phyloP scores from a whole-genome alignment of 169 alveolate genomes.

The Babesia ovata region DNA sequence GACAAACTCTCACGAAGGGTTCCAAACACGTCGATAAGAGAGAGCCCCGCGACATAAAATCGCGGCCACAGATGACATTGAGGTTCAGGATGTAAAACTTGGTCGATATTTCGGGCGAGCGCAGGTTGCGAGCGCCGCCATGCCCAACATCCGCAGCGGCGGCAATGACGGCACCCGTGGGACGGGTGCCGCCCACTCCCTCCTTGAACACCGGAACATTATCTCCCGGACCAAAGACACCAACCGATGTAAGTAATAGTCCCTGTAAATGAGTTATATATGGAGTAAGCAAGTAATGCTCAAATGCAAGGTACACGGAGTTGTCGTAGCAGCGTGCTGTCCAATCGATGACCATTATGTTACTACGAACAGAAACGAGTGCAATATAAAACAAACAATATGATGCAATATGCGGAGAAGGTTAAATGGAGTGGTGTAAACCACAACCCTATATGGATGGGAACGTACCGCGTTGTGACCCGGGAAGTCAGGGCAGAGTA shows the following conservation, averaged over 20 bases:
- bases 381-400: no score
- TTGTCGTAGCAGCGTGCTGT: not conserved
- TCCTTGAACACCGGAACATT: conserved; percentile 83
- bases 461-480: conserved; percentile 70
- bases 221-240: conserved; percentile 87
- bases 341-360: no score
- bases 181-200: conserved; percentile 48
- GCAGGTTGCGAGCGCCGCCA: conserved; percentile 10
- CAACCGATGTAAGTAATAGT: conserved; percentile 74
- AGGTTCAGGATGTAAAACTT: conserved; percentile 55
- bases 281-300: not conserved
- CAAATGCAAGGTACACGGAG: not conserved
- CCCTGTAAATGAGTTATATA: conserved; percentile 55
- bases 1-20: conserved; percentile 83
- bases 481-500: conserved; percentile 63
- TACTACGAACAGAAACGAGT: no score
- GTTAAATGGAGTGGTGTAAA: no score
- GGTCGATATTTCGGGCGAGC: conserved; percentile 44
- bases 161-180: conserved; percentile 27
- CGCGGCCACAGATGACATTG: conserved; percentile 75
- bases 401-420: no score
- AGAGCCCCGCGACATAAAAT: conserved; percentile 58
- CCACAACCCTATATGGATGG: not conserved
- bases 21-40: conserved; percentile 58
- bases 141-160: not conserved